Evolutionary conservation across 345 rosid genomes (phyloP), one percentile per base, ranked within the genome.

Genomic region (Psidium guajava): DNA sequence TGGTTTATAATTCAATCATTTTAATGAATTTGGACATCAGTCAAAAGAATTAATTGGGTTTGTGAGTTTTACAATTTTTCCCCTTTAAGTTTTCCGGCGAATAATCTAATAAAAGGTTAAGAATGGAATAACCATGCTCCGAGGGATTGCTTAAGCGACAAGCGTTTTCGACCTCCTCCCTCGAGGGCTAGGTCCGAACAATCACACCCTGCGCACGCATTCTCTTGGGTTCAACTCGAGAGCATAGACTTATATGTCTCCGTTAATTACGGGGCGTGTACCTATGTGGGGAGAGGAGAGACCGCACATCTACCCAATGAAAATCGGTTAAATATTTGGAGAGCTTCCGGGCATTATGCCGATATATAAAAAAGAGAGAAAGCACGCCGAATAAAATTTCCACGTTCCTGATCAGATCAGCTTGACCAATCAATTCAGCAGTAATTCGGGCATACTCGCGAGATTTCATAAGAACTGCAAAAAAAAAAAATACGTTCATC

Each of bases 391-490:
- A 69, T 3, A 28, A 28, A 28, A 61, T 2, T 8, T 14, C 42
- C 1, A 0, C 0, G 4, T 27, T 27, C 58, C 22, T n/a, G 5
- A 55, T 22, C 12, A 22, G 1, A 55, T 11, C 59, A 0, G 2
- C 4, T 5, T 1, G 20, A 16, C 10, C 1, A 0, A 2, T 8
- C 32, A 64, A 0, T 27, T 61, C 20, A 7, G 15, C 0, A 14
- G 11, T 2, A 18, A 18, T 2, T 4, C 4, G 47, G 36, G 32
- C 18, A 69, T 32, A 4, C 32, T 9, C 22, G 6, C 5, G 3
- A 69, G 5, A 8, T 69, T 32, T 28, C 42, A 61, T 28, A 7
- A 15, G 22, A 9, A 15, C 15, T 0, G 0, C 47, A 64, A 0
- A 7, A 1, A 8, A 20, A 28, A 64, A 0, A 7, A 1, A 8